phyloP scores from a whole-genome alignment of 2,329 filamentous ascomycete species.

The Ceratocystis diversiconidia region DNA sequence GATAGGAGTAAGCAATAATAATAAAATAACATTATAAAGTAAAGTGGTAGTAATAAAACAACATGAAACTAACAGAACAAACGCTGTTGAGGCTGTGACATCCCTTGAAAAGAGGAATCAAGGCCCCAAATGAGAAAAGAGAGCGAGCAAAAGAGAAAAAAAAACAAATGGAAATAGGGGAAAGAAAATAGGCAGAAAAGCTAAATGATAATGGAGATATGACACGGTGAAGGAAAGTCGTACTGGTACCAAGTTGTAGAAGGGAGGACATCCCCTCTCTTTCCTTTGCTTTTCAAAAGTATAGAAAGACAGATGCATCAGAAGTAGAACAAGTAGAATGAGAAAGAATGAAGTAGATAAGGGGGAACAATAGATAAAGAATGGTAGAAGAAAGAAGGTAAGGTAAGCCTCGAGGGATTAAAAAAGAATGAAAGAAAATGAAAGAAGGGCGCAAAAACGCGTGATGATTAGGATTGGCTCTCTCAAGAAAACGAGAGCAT shows the following conservation, averaged over 20 bases:
- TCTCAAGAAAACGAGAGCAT: not conserved
- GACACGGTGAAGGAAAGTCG: not conserved
- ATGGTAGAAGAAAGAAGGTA: not conserved
- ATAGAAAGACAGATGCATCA: not conserved
- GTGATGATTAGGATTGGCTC: too few species aligned
- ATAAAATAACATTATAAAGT: not conserved
- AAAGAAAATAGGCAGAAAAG: not conserved
- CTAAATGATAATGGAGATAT: not conserved
- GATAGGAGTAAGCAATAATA: not conserved
- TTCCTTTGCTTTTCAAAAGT: constrained; percentile 7
- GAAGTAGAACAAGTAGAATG: constrained; percentile 5
- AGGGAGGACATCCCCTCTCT: not conserved
- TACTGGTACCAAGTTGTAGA: constrained; percentile 6
- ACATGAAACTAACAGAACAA: not conserved
- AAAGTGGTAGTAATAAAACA: not conserved
- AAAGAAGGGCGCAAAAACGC: constrained; percentile 9
- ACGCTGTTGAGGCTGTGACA: not conserved
- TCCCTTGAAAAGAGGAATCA: not conserved
- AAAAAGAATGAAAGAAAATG: constrained; percentile 7
- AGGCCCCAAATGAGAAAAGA: not conserved
- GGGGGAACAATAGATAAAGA: not conserved
- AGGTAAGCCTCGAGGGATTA: not conserved
- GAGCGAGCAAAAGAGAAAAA: not conserved
- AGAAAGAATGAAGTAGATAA: not conserved
- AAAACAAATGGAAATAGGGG: not conserved